Conservation (phyloP, 805 yeast genomes). For the Candida nemodendra region DNA sequence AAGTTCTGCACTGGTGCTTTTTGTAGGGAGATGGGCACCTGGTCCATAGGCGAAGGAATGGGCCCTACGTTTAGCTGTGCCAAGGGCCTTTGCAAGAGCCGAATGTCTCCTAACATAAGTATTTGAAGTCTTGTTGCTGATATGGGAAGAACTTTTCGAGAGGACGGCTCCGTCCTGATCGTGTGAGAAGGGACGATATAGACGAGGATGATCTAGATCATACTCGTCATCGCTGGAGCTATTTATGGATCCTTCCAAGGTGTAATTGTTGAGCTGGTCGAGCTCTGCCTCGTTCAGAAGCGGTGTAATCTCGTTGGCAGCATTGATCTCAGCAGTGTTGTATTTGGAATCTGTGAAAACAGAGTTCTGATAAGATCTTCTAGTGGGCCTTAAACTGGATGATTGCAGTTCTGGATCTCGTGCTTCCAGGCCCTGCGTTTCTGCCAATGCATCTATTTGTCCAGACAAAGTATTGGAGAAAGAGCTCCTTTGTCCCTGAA, state of each 20-base stretch:
- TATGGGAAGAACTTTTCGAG: background rate
- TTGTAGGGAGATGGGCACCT: background rate
- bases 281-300: background rate
- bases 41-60: constrained; percentile 10
- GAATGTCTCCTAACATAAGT: constrained; percentile 18
- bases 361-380: background rate
- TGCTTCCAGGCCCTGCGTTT: too few relatives aligned
- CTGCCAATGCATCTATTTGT: too few relatives aligned
- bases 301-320: background rate
- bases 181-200: background rate
- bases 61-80: constrained; percentile 9
- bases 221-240: constrained; percentile 3
- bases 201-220: background rate
- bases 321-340: background rate
- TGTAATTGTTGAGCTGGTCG: background rate
- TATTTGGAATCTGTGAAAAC: background rate
- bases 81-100: constrained; percentile 14
- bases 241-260: background rate
- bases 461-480: too few relatives aligned
- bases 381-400: too few relatives aligned
- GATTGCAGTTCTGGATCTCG: too few relatives aligned
- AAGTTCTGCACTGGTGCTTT: constrained; percentile 15
- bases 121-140: constrained; percentile 9
- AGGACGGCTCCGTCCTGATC: constrained; percentile 3
- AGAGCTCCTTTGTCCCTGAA: too few relatives aligned